These are phyloP conservation scores for Teunomyces tritomae DNA, from an alignment of 805 yeast genomes.

Conservation along the genomic window DNA sequence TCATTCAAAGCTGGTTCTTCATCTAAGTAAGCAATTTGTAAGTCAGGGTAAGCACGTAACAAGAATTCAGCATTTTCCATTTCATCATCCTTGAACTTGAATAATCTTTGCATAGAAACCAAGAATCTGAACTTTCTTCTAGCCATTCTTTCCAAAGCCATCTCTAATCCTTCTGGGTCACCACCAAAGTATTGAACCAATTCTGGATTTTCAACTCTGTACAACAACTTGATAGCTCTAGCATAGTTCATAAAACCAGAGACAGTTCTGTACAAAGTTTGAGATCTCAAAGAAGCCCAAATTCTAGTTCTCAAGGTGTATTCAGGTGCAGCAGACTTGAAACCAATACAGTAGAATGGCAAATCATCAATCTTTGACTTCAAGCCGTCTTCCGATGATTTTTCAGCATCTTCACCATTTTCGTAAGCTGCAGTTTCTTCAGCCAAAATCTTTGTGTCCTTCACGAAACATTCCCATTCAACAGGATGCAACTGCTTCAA, in stretches of 20 bases:
- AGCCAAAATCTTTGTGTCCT: slow-evolving; percentile 92
- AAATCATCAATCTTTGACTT: slow-evolving; percentile 85
- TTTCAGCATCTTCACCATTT: slow-evolving; percentile 46
- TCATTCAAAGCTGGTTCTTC: slow-evolving; percentile 80
- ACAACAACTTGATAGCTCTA: slow-evolving; percentile 88
- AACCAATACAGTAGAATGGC: slow-evolving; percentile 95
- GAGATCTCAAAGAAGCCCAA: slow-evolving; percentile 98
- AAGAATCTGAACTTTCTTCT: slow-evolving; percentile 77
- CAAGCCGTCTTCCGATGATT: slow-evolving; percentile 55
- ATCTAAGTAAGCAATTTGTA: slow-evolving; percentile 89
- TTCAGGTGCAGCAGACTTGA: slow-evolving; percentile 96
- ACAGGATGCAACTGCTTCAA: slow-evolving; percentile 92
- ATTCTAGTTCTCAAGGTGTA: slow-evolving; percentile 94
- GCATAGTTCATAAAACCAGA: slow-evolving; percentile 99
- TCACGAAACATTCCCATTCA: slow-evolving; percentile 97
- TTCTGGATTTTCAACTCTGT: slow-evolving; percentile 93
- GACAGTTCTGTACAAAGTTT: slow-evolving; percentile 93
- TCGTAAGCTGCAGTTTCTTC: slow-evolving; percentile 88
- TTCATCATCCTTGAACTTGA: slow-evolving; percentile 70
- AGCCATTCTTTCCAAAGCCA: slow-evolving; percentile 88
- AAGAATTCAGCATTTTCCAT: slow-evolving; percentile 77
- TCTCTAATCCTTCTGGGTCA: slow-evolving; percentile 93
- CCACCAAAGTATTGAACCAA: slow-evolving; percentile 98
- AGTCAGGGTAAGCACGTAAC: slow-evolving; percentile 78
- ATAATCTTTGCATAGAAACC: slow-evolving; percentile 84